Conservation (phyloP, 2,329 filamentous ascomycete species). For the Colletotrichum limetticola region DNA sequence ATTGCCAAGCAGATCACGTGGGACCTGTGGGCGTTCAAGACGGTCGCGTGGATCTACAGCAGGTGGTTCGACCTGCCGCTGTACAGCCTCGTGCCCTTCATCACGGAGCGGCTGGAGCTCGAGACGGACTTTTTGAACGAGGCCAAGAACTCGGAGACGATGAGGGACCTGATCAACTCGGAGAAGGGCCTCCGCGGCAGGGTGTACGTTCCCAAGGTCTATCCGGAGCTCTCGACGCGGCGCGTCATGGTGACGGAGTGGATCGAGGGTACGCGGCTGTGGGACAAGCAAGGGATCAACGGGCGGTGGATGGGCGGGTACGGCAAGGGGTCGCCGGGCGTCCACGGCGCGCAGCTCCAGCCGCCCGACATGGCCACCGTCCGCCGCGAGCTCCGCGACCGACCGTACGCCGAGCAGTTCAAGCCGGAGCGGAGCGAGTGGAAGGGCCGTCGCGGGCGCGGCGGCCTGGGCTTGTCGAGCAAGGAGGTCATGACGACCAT, state of each 20-base stretch:
- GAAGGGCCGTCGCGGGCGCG: slow-evolving; percentile 77
- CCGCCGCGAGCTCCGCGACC: slow-evolving; percentile 58
- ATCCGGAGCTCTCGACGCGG: slow-evolving; percentile 82
- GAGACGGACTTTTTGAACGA: slow-evolving; percentile 97
- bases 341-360: slow-evolving; percentile 71
- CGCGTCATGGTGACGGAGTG: slow-evolving; percentile 95
- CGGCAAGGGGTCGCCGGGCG: slow-evolving; percentile 81
- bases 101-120: slow-evolving; percentile 88
- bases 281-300: slow-evolving; percentile 88
- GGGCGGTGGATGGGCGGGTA: slow-evolving; percentile 82
- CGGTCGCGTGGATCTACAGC: slow-evolving; percentile 84
- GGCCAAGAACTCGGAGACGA: slow-evolving; percentile 85
- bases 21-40: slow-evolving; percentile 97
- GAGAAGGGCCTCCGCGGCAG: slow-evolving; percentile 81
- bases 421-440: slow-evolving; percentile 86
- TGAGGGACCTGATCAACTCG: slow-evolving; percentile 79
- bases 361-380: slow-evolving; percentile 60
- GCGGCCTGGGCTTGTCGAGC: slow-evolving; percentile 84
- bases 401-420: slow-evolving; percentile 67
- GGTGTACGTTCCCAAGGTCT: slow-evolving; percentile 90
- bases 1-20: slow-evolving; percentile 91
- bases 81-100: slow-evolving; percentile 90
- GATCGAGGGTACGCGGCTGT: slow-evolving; percentile 94
- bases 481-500: slow-evolving; percentile 96
- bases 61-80: slow-evolving; percentile 93